These are phyloP conservation scores for Komagataella populi DNA, from an alignment of 805 yeast genomes.

Conservation along the genomic window DNA sequence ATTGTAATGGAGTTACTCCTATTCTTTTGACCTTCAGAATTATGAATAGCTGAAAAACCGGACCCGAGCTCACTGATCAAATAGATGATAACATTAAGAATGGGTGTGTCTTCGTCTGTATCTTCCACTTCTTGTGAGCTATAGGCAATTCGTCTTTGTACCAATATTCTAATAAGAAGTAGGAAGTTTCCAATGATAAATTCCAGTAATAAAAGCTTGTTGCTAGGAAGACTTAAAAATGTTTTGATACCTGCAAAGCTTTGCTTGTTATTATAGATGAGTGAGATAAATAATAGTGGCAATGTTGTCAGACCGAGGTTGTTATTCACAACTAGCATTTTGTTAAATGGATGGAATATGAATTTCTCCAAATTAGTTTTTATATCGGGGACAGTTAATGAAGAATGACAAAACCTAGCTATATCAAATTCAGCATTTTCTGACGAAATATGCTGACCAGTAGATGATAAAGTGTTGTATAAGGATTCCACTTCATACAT, in stretches of 20 bases:
- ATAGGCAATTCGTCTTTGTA: constrained; percentile 8
- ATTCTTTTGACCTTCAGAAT: neutral
- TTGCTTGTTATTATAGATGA: constrained; percentile 13
- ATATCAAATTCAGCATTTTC: constrained; percentile 13
- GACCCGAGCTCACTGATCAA: neutral
- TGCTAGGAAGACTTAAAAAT: constrained; percentile 17
- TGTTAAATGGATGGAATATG: constrained; percentile 8
- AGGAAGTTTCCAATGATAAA: constrained; percentile 33
- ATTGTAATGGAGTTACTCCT: neutral
- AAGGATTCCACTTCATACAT: constrained; percentile 12
- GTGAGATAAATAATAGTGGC: constrained; percentile 28
- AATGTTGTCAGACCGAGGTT: constrained; percentile 36
- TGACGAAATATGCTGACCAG: constrained; percentile 3
- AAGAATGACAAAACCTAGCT: constrained; percentile 2
- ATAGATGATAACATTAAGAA: neutral
- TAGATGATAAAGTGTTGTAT: neutral
- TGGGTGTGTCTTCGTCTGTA: neutral
- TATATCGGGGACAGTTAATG: constrained; percentile 3
- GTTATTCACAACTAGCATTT: constrained; percentile 25
- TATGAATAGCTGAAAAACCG: neutral
- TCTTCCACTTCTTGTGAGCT: neutral
- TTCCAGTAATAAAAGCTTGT: constrained; percentile 19
- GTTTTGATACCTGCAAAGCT: constrained; percentile 14
- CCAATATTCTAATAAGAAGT: constrained; percentile 26
- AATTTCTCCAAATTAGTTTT: constrained; percentile 7